Percentiles rank a stretch among this genome's conserved stretches.
These are phyloP conservation scores for Euryodendron excelsum DNA, from an alignment of 148 eudicot genomes.

Conservation along the genomic window DNA sequence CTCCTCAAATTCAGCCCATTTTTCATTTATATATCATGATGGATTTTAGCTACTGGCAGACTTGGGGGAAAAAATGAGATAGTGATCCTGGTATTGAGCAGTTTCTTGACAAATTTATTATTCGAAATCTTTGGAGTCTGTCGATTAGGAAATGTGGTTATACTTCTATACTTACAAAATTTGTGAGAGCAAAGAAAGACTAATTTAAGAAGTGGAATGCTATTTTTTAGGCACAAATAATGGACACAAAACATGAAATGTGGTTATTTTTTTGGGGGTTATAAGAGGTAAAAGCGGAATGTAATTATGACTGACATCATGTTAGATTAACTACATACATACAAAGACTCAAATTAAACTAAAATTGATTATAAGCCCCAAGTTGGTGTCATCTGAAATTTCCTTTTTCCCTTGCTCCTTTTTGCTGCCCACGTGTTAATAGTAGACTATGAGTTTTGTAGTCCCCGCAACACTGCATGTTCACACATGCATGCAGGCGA, in stretches of 20 bases:
- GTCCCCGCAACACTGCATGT: not conserved
- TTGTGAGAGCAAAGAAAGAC: not conserved
- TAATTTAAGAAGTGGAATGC: too few relatives aligned
- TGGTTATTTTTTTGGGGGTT: too few relatives aligned
- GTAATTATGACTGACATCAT: too few relatives aligned
- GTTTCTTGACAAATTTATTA: not conserved
- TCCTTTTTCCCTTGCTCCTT: not conserved
- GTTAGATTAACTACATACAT: too few relatives aligned
- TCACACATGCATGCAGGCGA: not conserved
- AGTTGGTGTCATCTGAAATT: too few relatives aligned
- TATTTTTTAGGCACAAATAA: too few relatives aligned
- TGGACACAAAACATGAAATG: too few relatives aligned
- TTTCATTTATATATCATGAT: too few relatives aligned
- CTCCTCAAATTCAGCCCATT: not conserved
- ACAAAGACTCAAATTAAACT: too few relatives aligned
- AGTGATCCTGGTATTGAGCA: not conserved
- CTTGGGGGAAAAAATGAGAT: not conserved
- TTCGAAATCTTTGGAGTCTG: not conserved
- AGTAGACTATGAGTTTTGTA: not conserved
- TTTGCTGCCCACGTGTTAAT: not conserved
- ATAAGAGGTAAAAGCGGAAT: too few relatives aligned
- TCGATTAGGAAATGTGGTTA: not conserved
- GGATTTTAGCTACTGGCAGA: not conserved
- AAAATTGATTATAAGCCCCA: too few relatives aligned
- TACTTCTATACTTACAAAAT: not conserved